A percentile compares a stretch with the other conserved stretches of the same genome.
Conservation (phyloP, 139 green algal species). For the Tetraselmis striata region DNA sequence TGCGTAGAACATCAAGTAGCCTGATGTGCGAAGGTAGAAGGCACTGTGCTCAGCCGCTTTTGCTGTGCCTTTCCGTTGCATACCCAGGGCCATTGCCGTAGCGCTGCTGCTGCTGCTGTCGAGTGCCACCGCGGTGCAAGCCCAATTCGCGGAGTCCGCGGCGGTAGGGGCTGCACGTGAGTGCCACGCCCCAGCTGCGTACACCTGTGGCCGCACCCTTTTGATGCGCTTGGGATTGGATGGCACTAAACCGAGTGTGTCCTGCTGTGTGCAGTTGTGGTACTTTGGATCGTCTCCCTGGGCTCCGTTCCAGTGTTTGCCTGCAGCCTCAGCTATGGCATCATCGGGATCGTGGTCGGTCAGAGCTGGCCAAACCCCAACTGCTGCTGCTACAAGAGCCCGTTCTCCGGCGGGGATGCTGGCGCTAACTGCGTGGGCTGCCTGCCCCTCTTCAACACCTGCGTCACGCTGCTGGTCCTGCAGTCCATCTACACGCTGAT, state of each 20-base stretch:
- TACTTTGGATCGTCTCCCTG: background rate
- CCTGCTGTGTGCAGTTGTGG: background rate
- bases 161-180: background rate
- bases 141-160: background rate
- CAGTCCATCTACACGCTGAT: background rate
- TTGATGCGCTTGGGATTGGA: background rate
- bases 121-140: background rate
- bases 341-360: background rate
- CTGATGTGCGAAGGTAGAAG: too few relatives aligned
- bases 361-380: background rate
- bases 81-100: too few relatives aligned
- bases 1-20: too few relatives aligned
- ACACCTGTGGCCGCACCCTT: background rate
- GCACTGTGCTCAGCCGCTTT: too few relatives aligned
- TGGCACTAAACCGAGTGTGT: background rate
- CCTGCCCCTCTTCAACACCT: background rate
- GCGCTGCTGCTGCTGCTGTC: background rate
- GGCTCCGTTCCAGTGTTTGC: background rate
- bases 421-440: background rate
- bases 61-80: too few relatives aligned
- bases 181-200: background rate
- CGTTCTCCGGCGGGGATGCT: background rate
- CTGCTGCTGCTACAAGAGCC: background rate
- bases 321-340: background rate
- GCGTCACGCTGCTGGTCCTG: background rate